Conservation (phyloP, 306 rosid species). For the Acacia crassicarpa region DNA sequence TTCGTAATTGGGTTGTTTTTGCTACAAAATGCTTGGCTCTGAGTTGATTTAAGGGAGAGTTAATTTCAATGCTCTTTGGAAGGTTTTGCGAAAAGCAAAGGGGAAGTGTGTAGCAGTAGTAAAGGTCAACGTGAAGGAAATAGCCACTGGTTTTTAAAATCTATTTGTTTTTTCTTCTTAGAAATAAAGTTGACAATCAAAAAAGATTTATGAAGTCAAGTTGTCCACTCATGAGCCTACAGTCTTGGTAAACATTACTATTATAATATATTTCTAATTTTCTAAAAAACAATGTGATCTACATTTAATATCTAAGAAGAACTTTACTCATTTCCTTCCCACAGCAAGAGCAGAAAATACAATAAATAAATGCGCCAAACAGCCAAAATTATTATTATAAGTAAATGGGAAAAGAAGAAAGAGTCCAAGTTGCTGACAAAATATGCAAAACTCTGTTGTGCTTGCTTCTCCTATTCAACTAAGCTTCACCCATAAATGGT, state of each 20-base stretch:
- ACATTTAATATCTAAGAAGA: neutral
- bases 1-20: too few species aligned
- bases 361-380: constrained; percentile 12
- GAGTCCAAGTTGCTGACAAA: neutral
- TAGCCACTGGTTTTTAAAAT: too few species aligned
- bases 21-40: too few species aligned
- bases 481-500: constrained; percentile 25
- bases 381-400: constrained; percentile 20
- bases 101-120: too few species aligned
- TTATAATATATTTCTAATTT: too few species aligned
- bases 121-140: too few species aligned
- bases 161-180: neutral
- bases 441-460: constrained; percentile 20
- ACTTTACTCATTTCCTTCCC: neutral
- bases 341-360: neutral
- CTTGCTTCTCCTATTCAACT: constrained; percentile 27
- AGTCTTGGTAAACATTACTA: neutral
- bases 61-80: too few species aligned
- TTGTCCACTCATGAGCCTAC: neutral
- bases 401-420: neutral
- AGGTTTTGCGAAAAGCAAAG: too few species aligned
- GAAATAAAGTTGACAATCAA: neutral
- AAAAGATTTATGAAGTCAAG: neutral
- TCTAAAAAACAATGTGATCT: neutral
- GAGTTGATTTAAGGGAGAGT: too few species aligned